Evolutionary conservation across 2,329 filamentous ascomycete genomes (phyloP), one percentile per base, ranked within the genome.

Genomic region (Ilyonectria destructans): DNA sequence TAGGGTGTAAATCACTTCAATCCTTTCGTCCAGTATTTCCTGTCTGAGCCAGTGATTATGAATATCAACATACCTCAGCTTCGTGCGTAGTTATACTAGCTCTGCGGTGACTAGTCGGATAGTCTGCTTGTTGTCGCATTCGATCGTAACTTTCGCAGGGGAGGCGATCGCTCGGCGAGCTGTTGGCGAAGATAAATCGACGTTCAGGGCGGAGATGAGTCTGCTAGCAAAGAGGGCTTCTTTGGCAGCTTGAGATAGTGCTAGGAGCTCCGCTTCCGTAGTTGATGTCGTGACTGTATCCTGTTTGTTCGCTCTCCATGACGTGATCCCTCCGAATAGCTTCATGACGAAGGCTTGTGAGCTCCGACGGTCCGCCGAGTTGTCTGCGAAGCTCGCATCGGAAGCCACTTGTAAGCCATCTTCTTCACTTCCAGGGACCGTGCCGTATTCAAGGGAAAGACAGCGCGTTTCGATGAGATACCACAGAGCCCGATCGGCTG

Each of bases 321-420:
- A n/a, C n/a, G 19, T 55, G 1, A 62, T 6, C 1, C 63, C 31
- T 9, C 46, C 23, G 31, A 62, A 67, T 29, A 67, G 57, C 31
- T 45, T 69, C 7, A 67, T 69, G 3, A 37, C 19, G 21, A 46
- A 67, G 1, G 43, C 60, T 23, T 67, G 48, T 4, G 59, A 69
- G 40, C 62, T 66, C n/a, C 46, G 45, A 1, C 55, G 49, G 15
- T 65, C 48, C 1, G 46, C 4, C 23, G 55, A 26, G 23, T 66
- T 66, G 21, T 66, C 58, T 10, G 49, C 46, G 19, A 65, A 65
- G 21, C 19, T 23, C 3, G 56, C 33, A 56, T n/a, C n/a, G n/a
- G n/a, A n/a, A n/a, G n/a, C n/a, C n/a, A n/a, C n/a, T n/a, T n/a
- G n/a, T n/a, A n/a, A n/a, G n/a, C n/a, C n/a, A n/a, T n/a, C n/a